Evolutionary conservation across 2,329 filamentous ascomycete genomes (phyloP).

Genomic region (Pyrenochaeta sp.): DNA sequence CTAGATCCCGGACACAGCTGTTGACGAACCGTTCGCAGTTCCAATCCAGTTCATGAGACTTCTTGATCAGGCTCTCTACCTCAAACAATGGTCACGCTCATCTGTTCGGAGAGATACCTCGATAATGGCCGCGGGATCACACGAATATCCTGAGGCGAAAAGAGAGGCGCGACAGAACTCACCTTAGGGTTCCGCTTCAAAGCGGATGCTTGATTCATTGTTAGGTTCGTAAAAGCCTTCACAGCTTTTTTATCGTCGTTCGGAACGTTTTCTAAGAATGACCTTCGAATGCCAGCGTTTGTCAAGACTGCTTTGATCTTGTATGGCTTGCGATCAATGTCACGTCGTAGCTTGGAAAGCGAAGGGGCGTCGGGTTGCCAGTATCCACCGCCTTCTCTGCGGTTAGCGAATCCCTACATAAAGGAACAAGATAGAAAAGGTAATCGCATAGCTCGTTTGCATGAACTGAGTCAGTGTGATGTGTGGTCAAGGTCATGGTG

Average conservation of each 20-base stretch:
- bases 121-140: background rate
- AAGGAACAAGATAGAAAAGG: background rate
- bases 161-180: slow-evolving; percentile 41
- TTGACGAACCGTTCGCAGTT: background rate
- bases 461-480: background rate
- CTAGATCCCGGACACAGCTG: slow-evolving; percentile 3
- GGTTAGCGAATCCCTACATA: slow-evolving; percentile 25
- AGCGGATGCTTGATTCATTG: slow-evolving; percentile 72
- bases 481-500: background rate
- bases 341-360: slow-evolving; percentile 73
- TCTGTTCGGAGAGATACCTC: background rate
- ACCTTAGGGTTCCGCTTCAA: slow-evolving; percentile 90
- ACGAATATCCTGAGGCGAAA: slow-evolving; percentile 2
- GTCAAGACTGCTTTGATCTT: slow-evolving; percentile 74
- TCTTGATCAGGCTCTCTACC: background rate
- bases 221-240: slow-evolving; percentile 68
- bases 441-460: background rate
- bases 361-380: slow-evolving; percentile 78
- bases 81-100: background rate
- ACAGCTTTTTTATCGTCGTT: slow-evolving; percentile 68
- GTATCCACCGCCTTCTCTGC: slow-evolving; percentile 72
- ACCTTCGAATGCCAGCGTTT: slow-evolving; percentile 66
- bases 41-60: background rate
- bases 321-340: slow-evolving; percentile 76
- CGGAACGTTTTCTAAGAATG: slow-evolving; percentile 68